Evolutionary conservation across 495 filamentous ascomycete genomes (phyloP), one percentile per base, ranked within the genome.

Genomic region (Neurospora sp.): DNA sequence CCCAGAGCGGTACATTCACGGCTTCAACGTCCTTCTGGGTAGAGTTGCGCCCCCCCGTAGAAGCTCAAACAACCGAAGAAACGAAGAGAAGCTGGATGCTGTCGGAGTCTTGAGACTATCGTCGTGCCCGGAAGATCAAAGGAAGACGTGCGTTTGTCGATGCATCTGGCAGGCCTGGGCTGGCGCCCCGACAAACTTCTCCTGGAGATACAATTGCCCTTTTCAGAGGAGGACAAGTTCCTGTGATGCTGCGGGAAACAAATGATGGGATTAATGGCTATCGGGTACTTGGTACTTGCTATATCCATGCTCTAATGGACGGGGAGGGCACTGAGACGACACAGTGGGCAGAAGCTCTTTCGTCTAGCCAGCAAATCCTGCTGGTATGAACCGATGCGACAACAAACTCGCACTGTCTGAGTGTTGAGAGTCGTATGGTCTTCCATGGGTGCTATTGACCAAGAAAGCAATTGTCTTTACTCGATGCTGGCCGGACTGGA

Each of bases 251-350:
- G 44, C 68, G 76, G 59, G 31, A 42, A 39, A 8, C 48, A 11
- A 68, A 39, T 16, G 40, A 59, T 59, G 46, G 7, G 6, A 12
- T 53, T 22, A 4, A 18, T 53, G 20, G n/a, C 2, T 53, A 48
- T 37, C 39, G 27, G 41, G 46, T 77, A 1, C 38, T 77, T 16
- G 76, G 76, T 6, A 74, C 75, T 35, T 69, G 74, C 5, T 77
- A 77, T 42, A 70, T 76, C 12, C 72, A 76, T 41, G 70, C 71
- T 7, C 72, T 76, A 31, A 76, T 77, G 76, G 71, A 74, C 39
- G 74, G 74, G 14, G 74, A 76, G 70, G 38, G 4, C 12, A 70
- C 14, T 2, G 70, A 69, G 59, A 41, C 42, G 20, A 68, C 38
- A 46, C 61, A 71, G 41, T 68, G 53, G 16, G 27, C 22, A 31